Base-by-base conservation (phyloP, 305 asterid genomes). In the Euphrasia arctica region DNA sequence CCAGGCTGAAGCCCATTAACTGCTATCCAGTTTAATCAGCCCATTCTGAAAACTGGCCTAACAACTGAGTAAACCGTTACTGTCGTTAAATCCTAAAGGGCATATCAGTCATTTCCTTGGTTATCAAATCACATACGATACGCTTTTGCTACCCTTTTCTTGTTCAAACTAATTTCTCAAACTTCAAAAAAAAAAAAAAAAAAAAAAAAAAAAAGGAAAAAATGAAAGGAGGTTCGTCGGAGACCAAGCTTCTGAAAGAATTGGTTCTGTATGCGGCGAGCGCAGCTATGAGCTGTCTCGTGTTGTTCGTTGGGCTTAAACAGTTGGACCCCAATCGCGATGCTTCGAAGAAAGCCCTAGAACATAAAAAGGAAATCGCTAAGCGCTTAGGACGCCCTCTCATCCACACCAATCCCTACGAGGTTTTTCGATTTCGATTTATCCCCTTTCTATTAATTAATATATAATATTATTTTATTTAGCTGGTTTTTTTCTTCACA, bases 321-420 rank as follows among this genome's bases (percentile, higher is more conserved):
- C 77, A 75, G 22, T 76, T 90, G 50, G 97, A 90, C 90, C 95
- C 95, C 50, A 87, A 90, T 65, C 94, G 95, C 27, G 96, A 87
- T 12, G 76, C 93, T 0, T 68, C 94, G 42, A 84, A 84, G 74
- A 92, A 90, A 77, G 89, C 94, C 27, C 75, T 77, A 13, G 85
- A 92, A 52, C 88, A 87, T 32, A 89, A 88, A 75, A 90, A 85
- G 86, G 93, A 92, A 73, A 82, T 90, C 36, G 86, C 95, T 1
- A 85, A 83, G 75, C 98, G 98, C 45, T 79, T 91, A 42, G 95
- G 98, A 5, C 80, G 98, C 4, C 95, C 98, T 9, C 70, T 87
- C 10, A 65, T 92, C 56, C 82, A 84, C 0, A 90, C 97, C 54
- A 87, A 85, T 73, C 45, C 86, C 1, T 92, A 92, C n/a, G 97